Evolutionary conservation across 768 basidiomycete species (phyloP).

Genomic region (Collybia sordida): DNA sequence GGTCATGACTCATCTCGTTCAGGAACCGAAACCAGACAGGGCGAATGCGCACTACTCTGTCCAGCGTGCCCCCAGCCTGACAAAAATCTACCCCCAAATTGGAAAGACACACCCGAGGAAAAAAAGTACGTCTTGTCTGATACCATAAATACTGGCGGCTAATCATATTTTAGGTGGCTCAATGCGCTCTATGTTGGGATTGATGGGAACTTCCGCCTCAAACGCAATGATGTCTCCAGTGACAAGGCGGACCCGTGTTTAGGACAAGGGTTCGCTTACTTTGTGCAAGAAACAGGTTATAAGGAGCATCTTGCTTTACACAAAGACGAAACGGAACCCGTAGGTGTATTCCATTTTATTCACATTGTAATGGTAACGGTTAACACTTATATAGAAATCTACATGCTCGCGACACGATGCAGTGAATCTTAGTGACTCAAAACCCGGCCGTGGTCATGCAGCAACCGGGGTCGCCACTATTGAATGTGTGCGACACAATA

Average conservation of each 20-base stretch:
- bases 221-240: conserved; percentile 15
- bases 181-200: conserved; percentile 8
- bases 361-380: neutral
- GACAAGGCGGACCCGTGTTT: conserved; percentile 16
- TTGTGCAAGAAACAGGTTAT: conserved; percentile 16
- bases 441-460: conserved; percentile 17
- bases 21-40: conserved; percentile 6
- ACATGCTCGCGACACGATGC: conserved; percentile 27
- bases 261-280: conserved; percentile 7
- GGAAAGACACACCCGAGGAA: conserved; percentile 13
- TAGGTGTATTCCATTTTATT: conserved; percentile 5
- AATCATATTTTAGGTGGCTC: conserved; percentile 1
- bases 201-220: conserved; percentile 21
- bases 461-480: conserved; percentile 25
- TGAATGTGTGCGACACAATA: conserved; percentile 28
- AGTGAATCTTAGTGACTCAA: conserved; percentile 17
- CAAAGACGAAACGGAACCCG: conserved; percentile 15
- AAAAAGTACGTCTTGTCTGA: conserved; percentile 6
- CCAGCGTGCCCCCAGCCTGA: conserved; percentile 26
- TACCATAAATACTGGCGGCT: neutral
- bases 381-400: conserved; percentile 17
- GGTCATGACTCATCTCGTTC: conserved; percentile 13
- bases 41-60: conserved; percentile 22
- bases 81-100: conserved; percentile 20
- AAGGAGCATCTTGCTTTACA: conserved; percentile 15